These are phyloP conservation scores for Handroanthus guayacan DNA, from an alignment of 257 asterid genomes.

Conservation along the genomic window DNA sequence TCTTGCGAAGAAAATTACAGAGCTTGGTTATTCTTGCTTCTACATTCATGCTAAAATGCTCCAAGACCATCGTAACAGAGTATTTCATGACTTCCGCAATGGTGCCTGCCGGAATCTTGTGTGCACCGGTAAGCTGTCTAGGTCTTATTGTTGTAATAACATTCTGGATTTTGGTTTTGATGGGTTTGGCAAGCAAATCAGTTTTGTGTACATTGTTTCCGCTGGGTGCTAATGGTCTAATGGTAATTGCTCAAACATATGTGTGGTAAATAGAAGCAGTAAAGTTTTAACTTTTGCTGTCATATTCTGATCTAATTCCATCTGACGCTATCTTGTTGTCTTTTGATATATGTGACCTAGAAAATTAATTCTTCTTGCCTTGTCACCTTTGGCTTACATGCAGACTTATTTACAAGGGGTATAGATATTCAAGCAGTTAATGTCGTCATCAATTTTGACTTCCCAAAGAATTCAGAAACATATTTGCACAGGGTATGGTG, in stretches of 20 bases:
- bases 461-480: constrained; percentile 83
- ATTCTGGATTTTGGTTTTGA: constrained; percentile 15
- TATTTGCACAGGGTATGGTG: constrained; percentile 77
- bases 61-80: constrained; percentile 83
- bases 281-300: neutral
- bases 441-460: constrained; percentile 85
- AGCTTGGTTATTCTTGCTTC: constrained; percentile 83
- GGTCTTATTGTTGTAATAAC: constrained; percentile 7
- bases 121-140: constrained; percentile 65
- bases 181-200: neutral
- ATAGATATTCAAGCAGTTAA: constrained; percentile 90
- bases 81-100: constrained; percentile 82
- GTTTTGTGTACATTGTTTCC: neutral
- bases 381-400: constrained; percentile 15
- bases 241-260: neutral
- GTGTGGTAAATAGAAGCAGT: neutral
- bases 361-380: constrained; percentile 23
- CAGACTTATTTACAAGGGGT: constrained; percentile 86
- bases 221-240: neutral
- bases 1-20: constrained; percentile 83
- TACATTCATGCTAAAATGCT: constrained; percentile 88
- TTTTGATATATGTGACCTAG: neutral
- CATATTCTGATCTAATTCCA: constrained; percentile 2
- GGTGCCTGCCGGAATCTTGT: constrained; percentile 90
- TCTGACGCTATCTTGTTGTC: neutral